Evolutionary conservation across 352 stramenopile genomes (phyloP).

Genomic region (Phytophthora citricola): DNA sequence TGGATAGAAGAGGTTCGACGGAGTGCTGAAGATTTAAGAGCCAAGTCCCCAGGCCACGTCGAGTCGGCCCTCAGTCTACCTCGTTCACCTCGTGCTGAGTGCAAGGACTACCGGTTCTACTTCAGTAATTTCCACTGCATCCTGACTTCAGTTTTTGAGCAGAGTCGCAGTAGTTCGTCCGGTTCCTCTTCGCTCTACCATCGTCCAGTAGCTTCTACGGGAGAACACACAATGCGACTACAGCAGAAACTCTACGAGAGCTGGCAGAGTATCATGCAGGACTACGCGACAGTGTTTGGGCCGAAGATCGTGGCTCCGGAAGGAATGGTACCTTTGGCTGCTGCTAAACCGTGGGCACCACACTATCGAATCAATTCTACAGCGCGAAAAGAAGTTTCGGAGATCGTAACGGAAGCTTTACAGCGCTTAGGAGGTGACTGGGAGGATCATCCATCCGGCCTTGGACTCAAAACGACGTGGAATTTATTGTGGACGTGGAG

Average conservation of each 20-base stretch:
- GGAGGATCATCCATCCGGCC: constrained; percentile 77
- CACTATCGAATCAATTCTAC: constrained; percentile 88
- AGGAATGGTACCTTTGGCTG: constrained; percentile 39
- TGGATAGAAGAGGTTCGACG: constrained; percentile 31
- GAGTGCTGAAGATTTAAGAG: constrained; percentile 11
- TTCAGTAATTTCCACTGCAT: constrained; percentile 83
- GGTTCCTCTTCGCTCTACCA: constrained; percentile 25
- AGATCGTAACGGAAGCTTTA: constrained; percentile 80
- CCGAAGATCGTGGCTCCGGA: constrained; percentile 39
- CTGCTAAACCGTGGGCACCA: constrained; percentile 50
- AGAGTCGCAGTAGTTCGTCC: constrained; percentile 28
- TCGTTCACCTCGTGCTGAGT: constrained; percentile 25
- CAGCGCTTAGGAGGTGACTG: constrained; percentile 56
- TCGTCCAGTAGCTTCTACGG: constrained; percentile 13
- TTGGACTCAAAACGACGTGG: constrained; percentile 91
- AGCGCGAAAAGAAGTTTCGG: constrained; percentile 76
- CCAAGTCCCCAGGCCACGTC: neutral
- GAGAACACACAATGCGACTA: constrained; percentile 62
- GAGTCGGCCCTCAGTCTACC: constrained; percentile 4
- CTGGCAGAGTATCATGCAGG: constrained; percentile 87
- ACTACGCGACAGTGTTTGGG: constrained; percentile 88
- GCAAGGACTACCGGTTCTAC: constrained; percentile 64
- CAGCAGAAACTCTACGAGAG: constrained; percentile 85
- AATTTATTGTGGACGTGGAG: constrained; percentile 94
- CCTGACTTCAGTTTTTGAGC: constrained; percentile 75